These are phyloP conservation scores for Phytophthora cactorum DNA, from an alignment of 352 stramenopile genomes.

Conservation along the genomic window DNA sequence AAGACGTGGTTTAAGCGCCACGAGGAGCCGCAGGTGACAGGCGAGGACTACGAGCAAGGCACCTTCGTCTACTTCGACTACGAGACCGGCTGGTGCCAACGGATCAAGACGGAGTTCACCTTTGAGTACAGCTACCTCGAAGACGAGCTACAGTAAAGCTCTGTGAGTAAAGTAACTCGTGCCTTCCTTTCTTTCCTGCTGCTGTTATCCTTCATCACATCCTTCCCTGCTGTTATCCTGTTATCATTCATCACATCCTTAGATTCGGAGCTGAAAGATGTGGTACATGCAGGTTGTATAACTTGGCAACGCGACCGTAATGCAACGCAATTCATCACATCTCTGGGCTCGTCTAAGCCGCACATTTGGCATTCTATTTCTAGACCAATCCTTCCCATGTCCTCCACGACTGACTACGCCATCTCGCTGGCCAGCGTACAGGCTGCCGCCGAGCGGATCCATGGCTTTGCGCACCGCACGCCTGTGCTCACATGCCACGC, in stretches of 20 bases:
- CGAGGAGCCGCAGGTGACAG: conserved; percentile 96
- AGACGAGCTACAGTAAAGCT: conserved; percentile 81
- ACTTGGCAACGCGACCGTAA: too few relatives aligned
- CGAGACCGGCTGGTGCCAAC: conserved; percentile 98
- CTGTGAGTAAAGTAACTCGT: conserved; percentile 45
- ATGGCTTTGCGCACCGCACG: conserved; percentile 64
- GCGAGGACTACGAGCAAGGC: conserved; percentile 99
- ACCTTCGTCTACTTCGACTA: conserved; percentile 99
- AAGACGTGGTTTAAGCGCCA: conserved; percentile 99
- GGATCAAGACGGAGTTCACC: conserved; percentile 99
- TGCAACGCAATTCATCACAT: too few relatives aligned
- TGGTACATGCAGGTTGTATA: too few relatives aligned
- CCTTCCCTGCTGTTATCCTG: not conserved
- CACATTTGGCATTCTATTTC: not conserved
- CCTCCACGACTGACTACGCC: conserved; percentile 44
- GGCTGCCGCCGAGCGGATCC: conserved; percentile 55
- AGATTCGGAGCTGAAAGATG: too few relatives aligned
- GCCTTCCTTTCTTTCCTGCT: conserved; percentile 5
- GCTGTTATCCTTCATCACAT: too few relatives aligned
- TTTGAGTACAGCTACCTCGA: conserved; percentile 99
- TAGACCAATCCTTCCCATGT: not conserved
- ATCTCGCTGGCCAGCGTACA: conserved; percentile 66
- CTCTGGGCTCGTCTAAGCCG: conserved; percentile 5
- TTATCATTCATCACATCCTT: not conserved
- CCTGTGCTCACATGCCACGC: conserved; percentile 66